Evolutionary conservation across 352 stramenopile species (phyloP).

Genomic region (Saprolegnia diclina): DNA sequence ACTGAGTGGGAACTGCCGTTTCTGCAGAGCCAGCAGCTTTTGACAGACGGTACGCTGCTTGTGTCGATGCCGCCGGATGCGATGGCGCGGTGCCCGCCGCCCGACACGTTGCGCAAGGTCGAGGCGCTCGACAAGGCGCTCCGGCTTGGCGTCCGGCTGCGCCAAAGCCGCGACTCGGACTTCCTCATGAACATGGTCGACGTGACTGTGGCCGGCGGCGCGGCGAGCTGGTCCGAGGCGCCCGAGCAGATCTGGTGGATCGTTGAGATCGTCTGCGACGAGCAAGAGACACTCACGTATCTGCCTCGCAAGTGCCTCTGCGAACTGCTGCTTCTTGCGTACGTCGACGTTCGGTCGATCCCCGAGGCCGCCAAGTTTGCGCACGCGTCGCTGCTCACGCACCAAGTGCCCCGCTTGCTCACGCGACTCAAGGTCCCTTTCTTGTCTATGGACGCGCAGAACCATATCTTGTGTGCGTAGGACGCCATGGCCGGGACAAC

Average conservation of each 20-base stretch:
- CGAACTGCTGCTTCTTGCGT: slow-evolving; percentile 63
- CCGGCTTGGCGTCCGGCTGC: slow-evolving; percentile 68
- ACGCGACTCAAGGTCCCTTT: slow-evolving; percentile 26
- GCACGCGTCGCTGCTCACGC: slow-evolving; percentile 33
- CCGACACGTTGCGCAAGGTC: slow-evolving; percentile 69
- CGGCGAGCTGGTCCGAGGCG: slow-evolving; percentile 23
- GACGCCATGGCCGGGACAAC: slow-evolving; percentile 38
- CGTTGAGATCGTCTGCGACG: slow-evolving; percentile 81
- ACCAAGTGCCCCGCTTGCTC: slow-evolving; percentile 32
- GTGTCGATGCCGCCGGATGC: slow-evolving; percentile 55
- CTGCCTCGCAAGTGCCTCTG: slow-evolving; percentile 70
- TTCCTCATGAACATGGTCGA: slow-evolving; percentile 86
- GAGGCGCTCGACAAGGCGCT: slow-evolving; percentile 63
- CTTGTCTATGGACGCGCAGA: slow-evolving; percentile 31
- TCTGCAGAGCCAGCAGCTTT: slow-evolving; percentile 37
- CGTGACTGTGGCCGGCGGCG: slow-evolving; percentile 32
- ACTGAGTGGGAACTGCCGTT: slow-evolving; percentile 69
- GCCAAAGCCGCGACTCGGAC: slow-evolving; percentile 65
- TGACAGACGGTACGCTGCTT: slow-evolving; percentile 63
- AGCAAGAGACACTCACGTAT: slow-evolving; percentile 76
- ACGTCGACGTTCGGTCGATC: slow-evolving; percentile 28
- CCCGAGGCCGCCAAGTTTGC: slow-evolving; percentile 15
- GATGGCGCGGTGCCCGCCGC: slow-evolving; percentile 59
- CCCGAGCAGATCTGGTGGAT: slow-evolving; percentile 69
- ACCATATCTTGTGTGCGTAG: slow-evolving; percentile 51